These are phyloP conservation scores for Oryza glaberrima DNA, from an alignment of 176 grass and related monocot genomes.

Conservation along the genomic window DNA sequence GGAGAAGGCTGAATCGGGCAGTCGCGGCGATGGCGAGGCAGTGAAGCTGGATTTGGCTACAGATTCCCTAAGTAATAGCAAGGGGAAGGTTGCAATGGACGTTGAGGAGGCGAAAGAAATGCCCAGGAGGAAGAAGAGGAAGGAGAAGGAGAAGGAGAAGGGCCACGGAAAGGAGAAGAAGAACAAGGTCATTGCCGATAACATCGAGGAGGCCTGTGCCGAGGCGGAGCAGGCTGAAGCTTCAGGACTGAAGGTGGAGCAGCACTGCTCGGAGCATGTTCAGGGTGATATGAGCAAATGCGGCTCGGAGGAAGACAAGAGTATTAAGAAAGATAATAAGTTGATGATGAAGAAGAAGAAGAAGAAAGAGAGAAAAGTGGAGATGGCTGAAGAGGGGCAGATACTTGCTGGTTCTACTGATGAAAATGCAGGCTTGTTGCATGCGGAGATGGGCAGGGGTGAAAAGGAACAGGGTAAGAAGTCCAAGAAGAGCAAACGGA, in stretches of 20 bases:
- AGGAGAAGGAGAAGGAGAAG: constrained; percentile 9
- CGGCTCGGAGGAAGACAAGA: background rate
- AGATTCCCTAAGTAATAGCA: background rate
- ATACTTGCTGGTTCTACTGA: constrained; percentile 2
- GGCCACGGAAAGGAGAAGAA: background rate
- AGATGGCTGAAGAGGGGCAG: constrained; percentile 6
- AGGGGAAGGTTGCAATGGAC: background rate
- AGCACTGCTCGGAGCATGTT: background rate
- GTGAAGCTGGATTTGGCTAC: background rate
- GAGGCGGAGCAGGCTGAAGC: constrained; percentile 14
- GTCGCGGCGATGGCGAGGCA: background rate
- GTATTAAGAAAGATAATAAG: background rate
- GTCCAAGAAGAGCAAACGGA: constrained; percentile 41
- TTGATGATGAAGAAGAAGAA: constrained; percentile 29
- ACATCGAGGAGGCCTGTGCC: background rate
- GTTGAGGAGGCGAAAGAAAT: background rate
- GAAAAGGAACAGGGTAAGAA: constrained; percentile 20
- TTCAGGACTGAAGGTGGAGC: background rate
- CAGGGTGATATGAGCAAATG: background rate
- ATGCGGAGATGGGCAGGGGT: background rate
- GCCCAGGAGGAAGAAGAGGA: background rate
- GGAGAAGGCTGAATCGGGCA: background rate
- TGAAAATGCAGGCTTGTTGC: constrained; percentile 24
- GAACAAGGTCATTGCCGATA: background rate
- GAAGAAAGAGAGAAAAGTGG: constrained; percentile 25